Conservation (phyloP, 2,329 filamentous ascomycete genomes). For the Nothopassalora personata region DNA sequence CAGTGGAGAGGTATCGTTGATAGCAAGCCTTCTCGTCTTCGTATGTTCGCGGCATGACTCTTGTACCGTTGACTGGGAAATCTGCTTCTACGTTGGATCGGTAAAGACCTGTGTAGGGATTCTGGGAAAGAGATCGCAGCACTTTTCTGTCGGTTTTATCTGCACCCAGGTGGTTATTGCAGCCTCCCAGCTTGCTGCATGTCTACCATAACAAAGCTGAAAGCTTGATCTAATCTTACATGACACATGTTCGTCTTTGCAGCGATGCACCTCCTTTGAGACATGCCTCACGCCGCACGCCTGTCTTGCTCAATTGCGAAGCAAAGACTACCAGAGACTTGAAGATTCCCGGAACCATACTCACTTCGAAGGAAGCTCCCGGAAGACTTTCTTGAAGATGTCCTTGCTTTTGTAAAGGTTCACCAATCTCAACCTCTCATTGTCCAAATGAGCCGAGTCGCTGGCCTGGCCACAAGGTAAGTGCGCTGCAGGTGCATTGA, state of each 20-base stretch:
- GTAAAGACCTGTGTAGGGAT: too few species aligned
- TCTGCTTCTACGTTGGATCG: too few species aligned
- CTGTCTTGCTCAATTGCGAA: not conserved
- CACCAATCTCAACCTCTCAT: conserved; percentile 80
- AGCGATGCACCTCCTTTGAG: not conserved
- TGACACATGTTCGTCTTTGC: not conserved
- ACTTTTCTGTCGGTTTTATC: not conserved
- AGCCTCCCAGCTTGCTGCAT: not conserved
- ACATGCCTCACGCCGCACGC: not conserved
- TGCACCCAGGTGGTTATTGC: not conserved
- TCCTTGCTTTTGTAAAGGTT: conserved; percentile 89
- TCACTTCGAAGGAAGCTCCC: conserved; percentile 29
- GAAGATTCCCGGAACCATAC: not conserved
- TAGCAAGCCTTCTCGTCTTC: conserved; percentile 3
- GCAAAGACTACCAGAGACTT: not conserved
- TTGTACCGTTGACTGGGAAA: not conserved
- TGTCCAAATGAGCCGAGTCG: conserved; percentile 89
- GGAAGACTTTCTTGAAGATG: conserved; percentile 82
- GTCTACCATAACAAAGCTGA: not conserved
- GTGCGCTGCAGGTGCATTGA: conserved; percentile 83
- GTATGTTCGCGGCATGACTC: not conserved
- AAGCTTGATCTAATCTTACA: not conserved
- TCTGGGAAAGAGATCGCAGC: not conserved
- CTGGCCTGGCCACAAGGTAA: conserved; percentile 92
- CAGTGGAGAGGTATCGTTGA: conserved; percentile 1